Conservation (phyloP, 805 yeast genomes). For the Kluyveromyces starmeri region DNA sequence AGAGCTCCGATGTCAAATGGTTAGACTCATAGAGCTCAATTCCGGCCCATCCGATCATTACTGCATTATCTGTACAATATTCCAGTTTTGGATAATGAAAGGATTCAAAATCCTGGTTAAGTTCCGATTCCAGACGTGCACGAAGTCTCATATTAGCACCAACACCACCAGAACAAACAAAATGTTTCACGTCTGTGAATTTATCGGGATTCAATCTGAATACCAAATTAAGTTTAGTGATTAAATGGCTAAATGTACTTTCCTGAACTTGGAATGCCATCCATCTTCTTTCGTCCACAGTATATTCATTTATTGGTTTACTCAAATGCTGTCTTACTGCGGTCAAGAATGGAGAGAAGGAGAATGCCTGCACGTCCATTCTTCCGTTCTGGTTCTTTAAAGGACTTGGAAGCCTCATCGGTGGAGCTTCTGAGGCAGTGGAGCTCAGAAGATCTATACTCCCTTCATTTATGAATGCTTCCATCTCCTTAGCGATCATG, state of each 20-base stretch:
- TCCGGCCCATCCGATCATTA: constrained; percentile 98
- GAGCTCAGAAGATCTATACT: not conserved
- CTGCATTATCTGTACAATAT: constrained; percentile 89
- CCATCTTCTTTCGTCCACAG: constrained; percentile 29
- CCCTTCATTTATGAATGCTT: constrained; percentile 35
- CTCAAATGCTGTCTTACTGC: constrained; percentile 31
- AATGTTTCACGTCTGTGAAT: constrained; percentile 35
- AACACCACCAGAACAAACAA: constrained; percentile 92
- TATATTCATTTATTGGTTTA: constrained; percentile 13
- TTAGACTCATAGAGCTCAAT: constrained; percentile 64
- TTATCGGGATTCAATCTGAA: constrained; percentile 36
- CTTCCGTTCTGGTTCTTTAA: constrained; percentile 41
- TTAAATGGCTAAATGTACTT: constrained; percentile 61
- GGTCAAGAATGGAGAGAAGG: constrained; percentile 72
- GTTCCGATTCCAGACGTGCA: constrained; percentile 33
- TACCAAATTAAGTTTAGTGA: constrained; percentile 46
- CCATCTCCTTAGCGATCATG: constrained; percentile 82
- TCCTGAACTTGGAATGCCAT: constrained; percentile 55
- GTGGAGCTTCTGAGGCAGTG: constrained; percentile 4
- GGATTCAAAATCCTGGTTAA: constrained; percentile 27
- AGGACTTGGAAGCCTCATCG: constrained; percentile 40
- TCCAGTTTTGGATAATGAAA: constrained; percentile 61
- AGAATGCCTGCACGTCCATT: constrained; percentile 42
- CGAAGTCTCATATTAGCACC: constrained; percentile 64
- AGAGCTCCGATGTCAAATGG: constrained; percentile 38